A percentile compares a stretch with the other conserved stretches of the same genome.
phyloP scores from a whole-genome alignment of 345 rosid genomes.

The Dipteronia sinensis region DNA sequence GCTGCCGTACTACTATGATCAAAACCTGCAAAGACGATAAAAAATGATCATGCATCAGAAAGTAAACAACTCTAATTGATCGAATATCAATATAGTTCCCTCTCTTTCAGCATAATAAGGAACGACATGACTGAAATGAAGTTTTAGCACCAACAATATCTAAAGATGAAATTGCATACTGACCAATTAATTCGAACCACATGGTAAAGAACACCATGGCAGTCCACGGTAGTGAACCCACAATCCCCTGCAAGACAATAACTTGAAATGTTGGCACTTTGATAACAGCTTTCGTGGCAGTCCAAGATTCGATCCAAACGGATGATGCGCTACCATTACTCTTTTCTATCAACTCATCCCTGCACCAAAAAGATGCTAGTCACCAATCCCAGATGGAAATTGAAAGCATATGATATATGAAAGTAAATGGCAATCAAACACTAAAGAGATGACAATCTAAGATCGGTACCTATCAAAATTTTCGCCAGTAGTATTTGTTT shows the following conservation, averaged over 20 bases:
- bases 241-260: constrained; percentile 84
- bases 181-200: constrained; percentile 97
- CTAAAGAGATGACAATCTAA: not conserved
- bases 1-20: constrained; percentile 76
- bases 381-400: not conserved
- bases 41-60: constrained; percentile 5
- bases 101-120: not conserved
- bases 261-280: constrained; percentile 82
- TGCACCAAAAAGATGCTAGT: constrained; percentile 31
- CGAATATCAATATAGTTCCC: not conserved
- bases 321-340: constrained; percentile 40
- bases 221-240: constrained; percentile 94
- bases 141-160: not conserved
- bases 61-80: not conserved
- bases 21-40: constrained; percentile 52
- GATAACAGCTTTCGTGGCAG: constrained; percentile 69
- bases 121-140: not conserved
- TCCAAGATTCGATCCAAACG: constrained; percentile 74
- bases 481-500: constrained; percentile 21
- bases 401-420: not conserved
- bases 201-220: constrained; percentile 95
- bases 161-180: constrained; percentile 14
- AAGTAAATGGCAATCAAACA: not conserved
- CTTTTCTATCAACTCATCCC: constrained; percentile 56
- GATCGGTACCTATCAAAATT: constrained; percentile 36